Evolutionary conservation across 345 rosid species (phyloP).

Genomic region (Lagerstroemia speciosa): DNA sequence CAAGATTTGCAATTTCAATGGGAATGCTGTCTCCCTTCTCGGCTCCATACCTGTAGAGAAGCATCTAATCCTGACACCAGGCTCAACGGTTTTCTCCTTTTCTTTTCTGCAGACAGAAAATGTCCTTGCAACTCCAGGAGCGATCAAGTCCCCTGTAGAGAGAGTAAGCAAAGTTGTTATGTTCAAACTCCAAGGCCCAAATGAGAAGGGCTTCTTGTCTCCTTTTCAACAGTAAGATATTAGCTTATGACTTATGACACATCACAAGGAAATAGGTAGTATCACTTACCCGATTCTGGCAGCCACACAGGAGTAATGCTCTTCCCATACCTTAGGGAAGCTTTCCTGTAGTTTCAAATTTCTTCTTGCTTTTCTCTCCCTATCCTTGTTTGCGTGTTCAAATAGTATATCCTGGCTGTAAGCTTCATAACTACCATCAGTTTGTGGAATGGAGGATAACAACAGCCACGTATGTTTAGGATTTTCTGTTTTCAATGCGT

Average conservation of each 20-base stretch:
- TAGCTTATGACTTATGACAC: not conserved
- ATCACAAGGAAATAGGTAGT: not conserved
- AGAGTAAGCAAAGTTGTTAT: not conserved
- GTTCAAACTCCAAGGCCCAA: not conserved
- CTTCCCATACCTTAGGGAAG: slow-evolving; percentile 7
- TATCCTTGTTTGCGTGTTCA: slow-evolving; percentile 14
- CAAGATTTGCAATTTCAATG: too few species aligned
- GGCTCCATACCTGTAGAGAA: not conserved
- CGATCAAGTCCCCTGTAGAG: slow-evolving; percentile 10
- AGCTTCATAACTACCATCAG: slow-evolving; percentile 23
- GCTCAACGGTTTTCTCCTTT: not conserved
- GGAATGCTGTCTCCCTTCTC: not conserved
- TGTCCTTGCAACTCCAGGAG: slow-evolving; percentile 23
- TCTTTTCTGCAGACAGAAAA: slow-evolving; percentile 12
- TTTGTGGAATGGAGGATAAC: slow-evolving; percentile 23
- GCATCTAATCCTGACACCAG: not conserved
- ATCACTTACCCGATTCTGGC: slow-evolving; percentile 13
- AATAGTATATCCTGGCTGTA: slow-evolving; percentile 26
- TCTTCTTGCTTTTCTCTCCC: slow-evolving; percentile 12
- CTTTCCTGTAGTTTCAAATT: slow-evolving; percentile 9
- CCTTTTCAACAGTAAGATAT: not conserved
- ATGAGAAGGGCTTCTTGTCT: not conserved
- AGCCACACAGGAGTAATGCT: slow-evolving; percentile 3
- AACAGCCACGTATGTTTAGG: slow-evolving; percentile 18
- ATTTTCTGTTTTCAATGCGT: slow-evolving; percentile 6